phyloP scores from a whole-genome alignment of 306 rosid genomes.

The Cyamopsis tetragonoloba region DNA sequence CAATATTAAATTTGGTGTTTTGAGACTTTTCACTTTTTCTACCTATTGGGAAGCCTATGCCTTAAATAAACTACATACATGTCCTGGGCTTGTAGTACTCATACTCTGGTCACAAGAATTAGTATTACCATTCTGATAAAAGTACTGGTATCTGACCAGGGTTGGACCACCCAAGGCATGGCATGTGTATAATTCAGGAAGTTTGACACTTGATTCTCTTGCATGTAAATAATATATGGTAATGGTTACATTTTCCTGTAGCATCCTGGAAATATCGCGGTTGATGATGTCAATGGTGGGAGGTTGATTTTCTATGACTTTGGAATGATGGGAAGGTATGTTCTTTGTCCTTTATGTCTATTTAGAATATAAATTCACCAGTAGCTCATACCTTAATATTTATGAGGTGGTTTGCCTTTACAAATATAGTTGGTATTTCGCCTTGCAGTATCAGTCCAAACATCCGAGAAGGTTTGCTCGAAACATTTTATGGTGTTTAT shows the following conservation, averaged over 20 bases:
- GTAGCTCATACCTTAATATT: constrained; percentile 13
- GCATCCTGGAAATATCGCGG: constrained; percentile 99
- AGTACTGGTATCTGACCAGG: background rate
- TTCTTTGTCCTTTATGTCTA: constrained; percentile 26
- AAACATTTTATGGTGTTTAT: constrained; percentile 87
- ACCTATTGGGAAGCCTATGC: background rate
- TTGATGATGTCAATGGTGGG: constrained; percentile 98
- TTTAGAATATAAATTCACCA: background rate
- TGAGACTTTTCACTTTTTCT: background rate
- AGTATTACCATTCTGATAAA: background rate
- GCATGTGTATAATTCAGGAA: constrained; percentile 4
- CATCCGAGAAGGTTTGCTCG: constrained; percentile 92
- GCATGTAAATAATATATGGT: background rate
- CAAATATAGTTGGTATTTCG: constrained; percentile 16
- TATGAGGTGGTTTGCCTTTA: constrained; percentile 13
- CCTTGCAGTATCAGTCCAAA: constrained; percentile 85
- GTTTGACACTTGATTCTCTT: background rate
- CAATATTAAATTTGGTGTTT: background rate
- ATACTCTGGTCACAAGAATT: background rate
- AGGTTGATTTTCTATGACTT: constrained; percentile 97
- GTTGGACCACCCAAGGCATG: background rate
- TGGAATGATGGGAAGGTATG: constrained; percentile 99
- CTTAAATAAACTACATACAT: background rate
- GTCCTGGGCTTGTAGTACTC: background rate
- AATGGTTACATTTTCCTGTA: constrained; percentile 33